These are phyloP conservation scores for Pythium pectinolyticum DNA, from an alignment of 352 stramenopile genomes.

Conservation along the genomic window DNA sequence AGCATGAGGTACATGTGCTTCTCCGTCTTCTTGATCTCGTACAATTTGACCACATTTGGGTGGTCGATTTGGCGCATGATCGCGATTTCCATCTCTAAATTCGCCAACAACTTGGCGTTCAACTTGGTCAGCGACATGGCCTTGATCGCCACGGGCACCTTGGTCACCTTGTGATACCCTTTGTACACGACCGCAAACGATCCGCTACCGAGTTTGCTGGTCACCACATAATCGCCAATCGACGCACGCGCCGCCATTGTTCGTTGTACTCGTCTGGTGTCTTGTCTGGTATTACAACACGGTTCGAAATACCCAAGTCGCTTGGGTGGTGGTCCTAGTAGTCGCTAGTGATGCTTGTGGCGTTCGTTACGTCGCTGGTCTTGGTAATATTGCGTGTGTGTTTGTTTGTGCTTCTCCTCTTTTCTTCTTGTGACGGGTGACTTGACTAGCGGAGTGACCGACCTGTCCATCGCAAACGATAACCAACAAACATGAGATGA, in stretches of 20 bases:
- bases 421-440: background rate
- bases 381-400: too few relatives aligned
- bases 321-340: too few relatives aligned
- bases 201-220: constrained; percentile 89
- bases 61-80: constrained; percentile 96
- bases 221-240: constrained; percentile 88
- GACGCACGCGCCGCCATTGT: constrained; percentile 40
- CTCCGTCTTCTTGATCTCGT: constrained; percentile 95
- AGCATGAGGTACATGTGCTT: constrained; percentile 96
- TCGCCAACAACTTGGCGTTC: constrained; percentile 94
- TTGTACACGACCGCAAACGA: constrained; percentile 93
- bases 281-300: background rate
- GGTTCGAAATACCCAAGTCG: background rate
- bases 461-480: background rate
- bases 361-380: too few relatives aligned
- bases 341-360: too few relatives aligned
- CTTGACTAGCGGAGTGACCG: background rate
- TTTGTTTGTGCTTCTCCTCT: background rate
- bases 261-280: background rate
- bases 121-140: constrained; percentile 92
- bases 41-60: constrained; percentile 95
- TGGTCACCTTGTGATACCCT: constrained; percentile 72
- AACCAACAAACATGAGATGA: background rate
- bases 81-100: constrained; percentile 96
- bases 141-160: constrained; percentile 92